phyloP scores from a whole-genome alignment of 1,284 basidiomycete genomes.

The Papiliotrema flavescens region DNA sequence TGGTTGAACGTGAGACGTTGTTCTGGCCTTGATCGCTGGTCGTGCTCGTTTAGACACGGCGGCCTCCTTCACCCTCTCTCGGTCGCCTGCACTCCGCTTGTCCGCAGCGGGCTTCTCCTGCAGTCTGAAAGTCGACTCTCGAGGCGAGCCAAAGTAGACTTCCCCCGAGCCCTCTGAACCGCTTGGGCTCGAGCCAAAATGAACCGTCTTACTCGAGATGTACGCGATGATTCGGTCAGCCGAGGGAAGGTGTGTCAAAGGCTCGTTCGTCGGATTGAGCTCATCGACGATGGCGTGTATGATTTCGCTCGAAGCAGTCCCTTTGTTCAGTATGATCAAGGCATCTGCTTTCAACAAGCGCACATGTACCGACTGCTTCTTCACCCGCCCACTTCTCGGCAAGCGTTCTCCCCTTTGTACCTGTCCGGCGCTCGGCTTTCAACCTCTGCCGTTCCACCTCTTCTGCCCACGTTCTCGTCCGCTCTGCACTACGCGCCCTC shows the following conservation, averaged over 20 bases:
- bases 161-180: not conserved
- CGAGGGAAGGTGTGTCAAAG: slow-evolving; percentile 5
- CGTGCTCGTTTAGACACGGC: not conserved
- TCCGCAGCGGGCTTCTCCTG: not conserved
- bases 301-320: slow-evolving; percentile 12
- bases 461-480: slow-evolving; percentile 25
- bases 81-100: not conserved
- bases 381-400: not conserved
- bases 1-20: not conserved
- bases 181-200: not conserved
- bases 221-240: slow-evolving; percentile 12
- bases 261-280: not conserved
- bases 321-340: not conserved
- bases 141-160: not conserved
- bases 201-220: not conserved
- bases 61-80: not conserved
- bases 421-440: not conserved
- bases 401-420: too few relatives aligned
- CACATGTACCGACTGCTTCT: not conserved
- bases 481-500: slow-evolving; percentile 9
- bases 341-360: not conserved
- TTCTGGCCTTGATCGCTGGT: too few relatives aligned
- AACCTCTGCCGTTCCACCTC: slow-evolving; percentile 15
- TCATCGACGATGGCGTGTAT: slow-evolving; percentile 17
- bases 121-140: too few relatives aligned